Evolutionary conservation across 2,329 filamentous ascomycete species (phyloP), one percentile per base, ranked within the genome.

Genomic region (Coccinonectria pachysandricola): DNA sequence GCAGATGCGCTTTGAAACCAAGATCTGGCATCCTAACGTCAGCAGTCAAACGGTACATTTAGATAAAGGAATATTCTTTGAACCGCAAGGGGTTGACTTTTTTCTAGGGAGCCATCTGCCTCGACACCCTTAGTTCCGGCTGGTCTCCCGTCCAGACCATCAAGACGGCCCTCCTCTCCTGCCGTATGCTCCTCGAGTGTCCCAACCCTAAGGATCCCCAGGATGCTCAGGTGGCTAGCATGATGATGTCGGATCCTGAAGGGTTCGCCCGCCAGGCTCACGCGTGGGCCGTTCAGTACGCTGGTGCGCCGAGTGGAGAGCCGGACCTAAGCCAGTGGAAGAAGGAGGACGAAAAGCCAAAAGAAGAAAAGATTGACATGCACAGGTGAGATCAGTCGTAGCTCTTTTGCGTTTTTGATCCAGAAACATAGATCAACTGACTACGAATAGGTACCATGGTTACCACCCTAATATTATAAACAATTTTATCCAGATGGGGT

Each of bases 141-240:
- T 98, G 91, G 91, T 94, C 88, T 5, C 91, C 91, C 0, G 87
- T 98, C 13, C 71, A 95, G 35, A 98, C 88, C 9, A 88, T 98
- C 55, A 96, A 95, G 60, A 92, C 85, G 12, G 85, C 88, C 19
- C 73, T 98, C 23, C 76, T 98, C 32, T 95, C 87, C 15, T 68
- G 98, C 16, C 87, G 94, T 54, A 88, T 87, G 41, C 75, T 98
- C 11, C 81, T 98, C 47, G 85, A 85, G 58, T 84, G 79, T 11
- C 91, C 91, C 4, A 92, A 98, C 53, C 88, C 91, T 0, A 92
- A 88, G 46, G 91, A 98, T 41, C 91, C 91, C 0, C 91, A 98
- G 60, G 91, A 98, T 48, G 87, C 87, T 19, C 85, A 95, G 54
- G 91, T 96, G 1, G 91, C 91, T 13, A 75, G 71, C 46, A 93